These are phyloP conservation scores for Teunomyces stri DNA, from an alignment of 805 yeast genomes.

Conservation along the genomic window DNA sequence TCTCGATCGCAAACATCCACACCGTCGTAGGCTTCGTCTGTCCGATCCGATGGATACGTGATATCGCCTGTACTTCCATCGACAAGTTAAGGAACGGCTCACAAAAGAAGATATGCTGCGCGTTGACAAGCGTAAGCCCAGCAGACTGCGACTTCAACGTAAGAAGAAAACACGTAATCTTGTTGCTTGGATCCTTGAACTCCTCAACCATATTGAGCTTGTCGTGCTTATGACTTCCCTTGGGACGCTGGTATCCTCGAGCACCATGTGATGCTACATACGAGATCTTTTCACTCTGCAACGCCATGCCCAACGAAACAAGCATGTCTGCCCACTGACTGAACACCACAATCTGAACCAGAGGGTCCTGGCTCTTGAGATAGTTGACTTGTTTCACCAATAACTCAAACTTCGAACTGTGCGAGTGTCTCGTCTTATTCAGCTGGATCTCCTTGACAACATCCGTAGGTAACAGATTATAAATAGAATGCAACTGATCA, in stretches of 20 bases:
- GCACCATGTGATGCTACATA: conserved; percentile 55
- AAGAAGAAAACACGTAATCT: conserved; percentile 78
- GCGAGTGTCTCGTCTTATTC: conserved; percentile 37
- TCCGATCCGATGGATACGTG: conserved; percentile 90
- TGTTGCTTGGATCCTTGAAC: conserved; percentile 56
- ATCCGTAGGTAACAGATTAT: conserved; percentile 43
- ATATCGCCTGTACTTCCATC: conserved; percentile 86
- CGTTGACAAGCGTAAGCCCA: conserved; percentile 87
- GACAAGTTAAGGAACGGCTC: conserved; percentile 91
- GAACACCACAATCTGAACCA: conserved; percentile 79
- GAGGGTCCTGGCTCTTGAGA: conserved; percentile 53
- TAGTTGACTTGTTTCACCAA: conserved; percentile 70
- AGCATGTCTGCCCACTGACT: conserved; percentile 87
- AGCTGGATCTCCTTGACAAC: conserved; percentile 44
- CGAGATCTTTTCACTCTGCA: conserved; percentile 54
- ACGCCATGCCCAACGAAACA: conserved; percentile 61
- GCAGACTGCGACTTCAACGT: conserved; percentile 87
- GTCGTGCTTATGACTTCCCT: conserved; percentile 18
- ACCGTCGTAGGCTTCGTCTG: conserved; percentile 79
- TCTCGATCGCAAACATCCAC: conserved; percentile 85
- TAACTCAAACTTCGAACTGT: conserved; percentile 86
- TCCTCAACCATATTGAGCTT: conserved; percentile 46
- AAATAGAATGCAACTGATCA: conserved; percentile 35
- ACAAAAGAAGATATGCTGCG: conserved; percentile 86
- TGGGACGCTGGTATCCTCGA: conserved; percentile 25